Base-by-base conservation (phyloP, 2,329 filamentous ascomycete species). In the Nothomitra cinnamomea region DNA sequence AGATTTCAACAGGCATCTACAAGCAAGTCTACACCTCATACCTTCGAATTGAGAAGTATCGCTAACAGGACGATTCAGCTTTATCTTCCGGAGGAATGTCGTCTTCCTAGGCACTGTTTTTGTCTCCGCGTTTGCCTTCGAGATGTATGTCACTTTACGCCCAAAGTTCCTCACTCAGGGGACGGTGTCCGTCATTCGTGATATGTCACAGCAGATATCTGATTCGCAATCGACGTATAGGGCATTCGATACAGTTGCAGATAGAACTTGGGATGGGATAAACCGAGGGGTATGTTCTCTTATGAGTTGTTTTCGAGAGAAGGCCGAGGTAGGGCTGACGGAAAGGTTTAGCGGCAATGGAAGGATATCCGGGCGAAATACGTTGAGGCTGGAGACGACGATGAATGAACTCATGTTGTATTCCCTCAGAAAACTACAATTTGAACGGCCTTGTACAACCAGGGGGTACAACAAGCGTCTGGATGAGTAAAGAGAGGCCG, bases 301-400 rank as follows among this genome's bases (percentile, higher is more conserved):
- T 53, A 7, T 12, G 12, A 21, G 32, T 17, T 42, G n/a, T 36
- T 48, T 21, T 32, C 17, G 6, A 13, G 3, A 3, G 7, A 8
- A 38, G 21, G 24, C 19, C n/a, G 21, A n/a, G 21, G 22, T 10
- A 19, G 45, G 24, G 28, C 52, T 53, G 52, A 53, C 36, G 17
- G 28, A 32, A 36, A 13, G 19, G 22, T 24, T 62, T 66, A 96
- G 90, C 87, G 90, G 66, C 90, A 95, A 94, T 96, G 92, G 92
- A 95, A 95, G 79, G 92, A 98, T 70, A 95, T 98, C 75, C 90
- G 94, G 74, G 74, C 82, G 70, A 83, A 78, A 71, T 98, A 95
- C 71, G 70, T 94, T 64, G 72, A 85, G 71, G 75, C 76, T 56
- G 81, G 81, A 60, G 78, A 82, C 58, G 81, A 83, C 56, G 70